A percentile compares a stretch with the other conserved stretches of the same genome.
These are phyloP conservation scores for Parsonsia alboflavescens DNA, from an alignment of 257 asterid genomes.

Conservation along the genomic window DNA sequence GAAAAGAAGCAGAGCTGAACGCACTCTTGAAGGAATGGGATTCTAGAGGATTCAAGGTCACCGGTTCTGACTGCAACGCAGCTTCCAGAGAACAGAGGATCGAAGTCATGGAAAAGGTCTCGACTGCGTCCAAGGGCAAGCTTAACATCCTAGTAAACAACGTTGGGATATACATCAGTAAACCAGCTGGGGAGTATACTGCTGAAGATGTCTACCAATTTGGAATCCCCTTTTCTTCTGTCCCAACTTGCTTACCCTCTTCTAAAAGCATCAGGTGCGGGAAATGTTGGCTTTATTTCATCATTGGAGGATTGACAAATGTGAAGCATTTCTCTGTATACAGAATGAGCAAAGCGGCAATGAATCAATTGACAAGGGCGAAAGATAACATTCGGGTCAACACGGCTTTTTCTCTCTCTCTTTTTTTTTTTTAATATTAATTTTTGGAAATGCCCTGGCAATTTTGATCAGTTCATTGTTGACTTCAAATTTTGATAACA, in stretches of 20 bases:
- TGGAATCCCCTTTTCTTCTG: slow-evolving; percentile 12
- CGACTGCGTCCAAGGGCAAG: slow-evolving; percentile 28
- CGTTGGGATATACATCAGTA: not conserved
- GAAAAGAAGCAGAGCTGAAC: no score
- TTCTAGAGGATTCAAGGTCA: slow-evolving; percentile 46
- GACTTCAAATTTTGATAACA: no score
- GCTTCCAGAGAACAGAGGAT: slow-evolving; percentile 37
- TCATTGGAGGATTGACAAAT: not conserved
- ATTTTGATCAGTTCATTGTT: no score
- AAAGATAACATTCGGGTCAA: not conserved
- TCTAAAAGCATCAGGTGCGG: slow-evolving; percentile 11
- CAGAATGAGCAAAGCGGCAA: not conserved
- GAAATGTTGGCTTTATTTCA: slow-evolving; percentile 13
- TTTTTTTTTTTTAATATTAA: no score
- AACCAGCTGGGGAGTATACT: not conserved
- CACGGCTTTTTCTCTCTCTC: no score
- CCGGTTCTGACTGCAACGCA: slow-evolving; percentile 47
- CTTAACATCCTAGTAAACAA: slow-evolving; percentile 48
- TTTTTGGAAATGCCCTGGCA: no score
- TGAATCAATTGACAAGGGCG: not conserved
- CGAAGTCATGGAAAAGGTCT: slow-evolving; percentile 39
- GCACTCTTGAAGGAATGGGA: no score
- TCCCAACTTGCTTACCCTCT: slow-evolving; percentile 16
- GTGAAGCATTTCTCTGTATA: not conserved
- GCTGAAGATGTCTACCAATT: not conserved